Percentiles rank a stretch among this genome's conserved stretches.
Evolutionary conservation across 495 filamentous ascomycete species (phyloP).

Genomic region (Aspergillus cavernicola): DNA sequence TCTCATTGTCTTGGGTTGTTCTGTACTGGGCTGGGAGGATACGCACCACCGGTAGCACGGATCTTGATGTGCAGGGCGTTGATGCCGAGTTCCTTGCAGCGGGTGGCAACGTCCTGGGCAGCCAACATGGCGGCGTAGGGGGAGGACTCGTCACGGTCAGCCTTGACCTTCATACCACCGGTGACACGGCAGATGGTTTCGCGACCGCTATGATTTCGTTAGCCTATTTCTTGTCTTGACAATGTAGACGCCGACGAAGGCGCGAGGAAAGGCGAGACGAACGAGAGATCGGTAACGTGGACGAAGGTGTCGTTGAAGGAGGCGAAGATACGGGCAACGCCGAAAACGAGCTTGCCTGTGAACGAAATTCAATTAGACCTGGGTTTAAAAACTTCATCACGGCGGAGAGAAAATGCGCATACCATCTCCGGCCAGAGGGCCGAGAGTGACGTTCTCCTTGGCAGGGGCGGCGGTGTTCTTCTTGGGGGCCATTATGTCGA

Average conservation of each 20-base stretch:
- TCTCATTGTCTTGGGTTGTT: neutral
- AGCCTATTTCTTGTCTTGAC: neutral
- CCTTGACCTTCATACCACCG: conserved; percentile 99
- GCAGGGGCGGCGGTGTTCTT: conserved; percentile 63
- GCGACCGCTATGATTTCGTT: conserved; percentile 73
- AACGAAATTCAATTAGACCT: conserved; percentile 18
- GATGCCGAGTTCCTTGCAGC: conserved; percentile 99
- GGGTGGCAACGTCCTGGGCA: conserved; percentile 84
- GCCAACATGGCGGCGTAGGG: conserved; percentile 99
- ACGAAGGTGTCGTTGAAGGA: conserved; percentile 99
- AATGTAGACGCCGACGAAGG: neutral
- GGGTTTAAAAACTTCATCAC: neutral
- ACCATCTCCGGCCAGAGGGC: conserved; percentile 91
- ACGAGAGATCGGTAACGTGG: conserved; percentile 98
- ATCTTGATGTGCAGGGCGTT: conserved; percentile 99
- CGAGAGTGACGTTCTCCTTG: conserved; percentile 97
- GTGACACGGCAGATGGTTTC: conserved; percentile 99
- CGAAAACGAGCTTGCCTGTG: conserved; percentile 90
- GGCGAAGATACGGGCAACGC: conserved; percentile 98
- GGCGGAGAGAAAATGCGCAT: conserved; percentile 19
- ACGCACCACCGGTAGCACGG: conserved; percentile 90
- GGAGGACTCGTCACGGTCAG: conserved; percentile 98
- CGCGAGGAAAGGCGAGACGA: conserved; percentile 39
- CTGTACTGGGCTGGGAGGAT: neutral
- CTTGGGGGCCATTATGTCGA: conserved; percentile 74